A percentile compares a stretch with the other conserved stretches of the same genome.
phyloP scores from a whole-genome alignment of 208 protist genomes.

The Wallacemonas sp. region DNA sequence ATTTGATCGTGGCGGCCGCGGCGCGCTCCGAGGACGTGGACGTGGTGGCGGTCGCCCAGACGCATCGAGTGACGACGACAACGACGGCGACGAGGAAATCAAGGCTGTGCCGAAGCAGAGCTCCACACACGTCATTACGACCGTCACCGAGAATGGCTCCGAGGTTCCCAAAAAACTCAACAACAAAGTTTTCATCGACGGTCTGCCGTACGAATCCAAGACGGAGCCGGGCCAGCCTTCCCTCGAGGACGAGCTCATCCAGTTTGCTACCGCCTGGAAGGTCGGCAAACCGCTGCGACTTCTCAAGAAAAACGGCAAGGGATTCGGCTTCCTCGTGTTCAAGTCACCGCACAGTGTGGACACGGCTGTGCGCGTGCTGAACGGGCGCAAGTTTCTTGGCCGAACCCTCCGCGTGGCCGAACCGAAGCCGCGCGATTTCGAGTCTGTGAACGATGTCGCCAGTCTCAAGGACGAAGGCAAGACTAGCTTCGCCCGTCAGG shows the following conservation, averaged over 20 bases:
- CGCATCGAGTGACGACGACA: neutral
- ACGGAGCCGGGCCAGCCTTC: constrained; percentile 42
- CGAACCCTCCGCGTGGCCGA: constrained; percentile 83
- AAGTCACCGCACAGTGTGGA: constrained; percentile 84
- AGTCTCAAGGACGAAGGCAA: constrained; percentile 60
- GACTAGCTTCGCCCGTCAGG: constrained; percentile 76
- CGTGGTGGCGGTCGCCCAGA: neutral
- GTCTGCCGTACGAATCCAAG: constrained; percentile 80
- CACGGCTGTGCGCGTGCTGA: constrained; percentile 80
- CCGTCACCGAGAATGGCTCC: constrained; percentile 61
- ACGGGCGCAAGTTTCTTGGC: constrained; percentile 88
- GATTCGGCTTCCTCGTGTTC: constrained; percentile 89
- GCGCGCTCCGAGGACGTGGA: neutral
- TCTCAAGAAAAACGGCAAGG: constrained; percentile 88
- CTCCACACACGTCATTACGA: constrained; percentile 53
- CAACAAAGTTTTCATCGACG: constrained; percentile 90
- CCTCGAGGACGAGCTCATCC: constrained; percentile 81
- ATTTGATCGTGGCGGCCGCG: constrained; percentile 4
- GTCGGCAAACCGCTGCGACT: constrained; percentile 82
- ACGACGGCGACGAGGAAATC: neutral
- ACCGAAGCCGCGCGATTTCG: constrained; percentile 74
- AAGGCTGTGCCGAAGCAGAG: neutral
- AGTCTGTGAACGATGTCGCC: constrained; percentile 32
- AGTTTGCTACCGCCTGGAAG: constrained; percentile 84
- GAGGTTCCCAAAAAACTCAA: constrained; percentile 84